Conservation (phyloP, 2,329 filamentous ascomycete species). For the Trichoderma koningii region DNA sequence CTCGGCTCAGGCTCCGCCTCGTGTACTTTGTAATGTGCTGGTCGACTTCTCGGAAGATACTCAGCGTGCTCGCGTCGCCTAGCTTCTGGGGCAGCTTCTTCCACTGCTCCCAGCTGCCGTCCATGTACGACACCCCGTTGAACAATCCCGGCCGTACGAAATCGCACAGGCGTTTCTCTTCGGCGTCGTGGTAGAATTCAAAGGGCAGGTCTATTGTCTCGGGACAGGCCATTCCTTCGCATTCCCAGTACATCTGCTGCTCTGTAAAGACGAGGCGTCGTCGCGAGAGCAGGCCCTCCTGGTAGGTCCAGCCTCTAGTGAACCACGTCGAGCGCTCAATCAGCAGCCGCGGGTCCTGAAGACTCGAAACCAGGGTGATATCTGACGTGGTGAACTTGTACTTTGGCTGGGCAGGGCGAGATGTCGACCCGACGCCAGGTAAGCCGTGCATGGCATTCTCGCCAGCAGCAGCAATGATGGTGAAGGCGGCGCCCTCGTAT, state of each 20-base stretch:
- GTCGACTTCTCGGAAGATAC: conserved; percentile 41
- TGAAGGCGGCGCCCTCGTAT: conserved; percentile 40
- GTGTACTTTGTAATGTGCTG: conserved; percentile 41
- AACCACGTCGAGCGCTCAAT: conserved; percentile 41
- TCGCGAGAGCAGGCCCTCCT: conserved; percentile 43
- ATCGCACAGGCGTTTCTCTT: conserved; percentile 41
- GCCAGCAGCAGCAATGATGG: conserved; percentile 45
- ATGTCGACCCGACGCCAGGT: conserved; percentile 39
- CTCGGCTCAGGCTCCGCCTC: conserved; percentile 34
- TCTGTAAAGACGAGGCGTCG: conserved; percentile 45
- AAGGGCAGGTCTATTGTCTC: conserved; percentile 40
- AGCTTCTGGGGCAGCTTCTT: conserved; percentile 36
- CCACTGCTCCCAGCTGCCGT: conserved; percentile 43
- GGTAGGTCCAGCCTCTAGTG: conserved; percentile 45
- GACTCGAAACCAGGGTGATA: conserved; percentile 40
- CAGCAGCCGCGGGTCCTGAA: conserved; percentile 37
- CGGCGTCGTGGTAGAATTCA: conserved; percentile 38
- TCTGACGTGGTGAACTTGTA: conserved; percentile 39
- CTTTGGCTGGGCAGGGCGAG: conserved; percentile 36
- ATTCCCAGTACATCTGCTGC: conserved; percentile 46
- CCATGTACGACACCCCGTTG: conserved; percentile 41
- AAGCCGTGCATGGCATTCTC: conserved; percentile 40
- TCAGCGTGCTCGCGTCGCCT: conserved; percentile 40
- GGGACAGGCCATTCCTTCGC: conserved; percentile 43
- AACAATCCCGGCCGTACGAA: conserved; percentile 42